Evolutionary conservation across 768 basidiomycete genomes (phyloP), one percentile per base, ranked within the genome.

Genomic region (Kwoniella newhampshirensis): DNA sequence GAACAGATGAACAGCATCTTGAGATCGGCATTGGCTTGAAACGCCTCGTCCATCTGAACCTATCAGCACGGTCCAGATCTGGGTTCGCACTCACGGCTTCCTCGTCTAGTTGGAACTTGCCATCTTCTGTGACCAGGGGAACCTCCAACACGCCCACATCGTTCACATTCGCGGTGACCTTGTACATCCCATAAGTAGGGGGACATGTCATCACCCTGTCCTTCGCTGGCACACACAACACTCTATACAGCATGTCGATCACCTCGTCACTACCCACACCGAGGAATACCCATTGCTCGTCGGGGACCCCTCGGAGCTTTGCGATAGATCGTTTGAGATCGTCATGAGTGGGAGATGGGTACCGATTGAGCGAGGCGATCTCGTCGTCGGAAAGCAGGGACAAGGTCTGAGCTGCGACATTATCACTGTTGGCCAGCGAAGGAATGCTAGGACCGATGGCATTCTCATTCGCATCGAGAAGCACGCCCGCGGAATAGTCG

Each of bases 381-480:
- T 70, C 68, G 0, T 30, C 51, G 1, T 57, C 50, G 17, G 64
- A 54, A 2, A 71, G 48, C 15, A 66, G 58, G 15, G 59, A 54
- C 18, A 63, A 43, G 15, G 67, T 63, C 30, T 63, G 44, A 20
- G 49, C 13, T 4, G 51, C 57, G 37, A 59, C 44, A 15, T 50
- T 36, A 6, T 56, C 51, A 5, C 27, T 4, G n/a, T 62, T 60
- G 28, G 70, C 61, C 15, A 78, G 42, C n/a, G 71, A 62, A 23
- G 81, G 78, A 35, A 97, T 87, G 1, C 89, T 86, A 71, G 89
- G 89, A 0, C 96, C 94, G 32, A 92, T 81, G 0, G 94, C 84
- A 74, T 99, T 98, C 80, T 99, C 96, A 77, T 99, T 99, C 13
- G 96, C 96, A 66, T 99, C 96, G 20, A 99, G 84, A 25, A 99